These are phyloP conservation scores for Rhodosporidiobolus odoratus DNA, from an alignment of 768 basidiomycete genomes.

Conservation along the genomic window DNA sequence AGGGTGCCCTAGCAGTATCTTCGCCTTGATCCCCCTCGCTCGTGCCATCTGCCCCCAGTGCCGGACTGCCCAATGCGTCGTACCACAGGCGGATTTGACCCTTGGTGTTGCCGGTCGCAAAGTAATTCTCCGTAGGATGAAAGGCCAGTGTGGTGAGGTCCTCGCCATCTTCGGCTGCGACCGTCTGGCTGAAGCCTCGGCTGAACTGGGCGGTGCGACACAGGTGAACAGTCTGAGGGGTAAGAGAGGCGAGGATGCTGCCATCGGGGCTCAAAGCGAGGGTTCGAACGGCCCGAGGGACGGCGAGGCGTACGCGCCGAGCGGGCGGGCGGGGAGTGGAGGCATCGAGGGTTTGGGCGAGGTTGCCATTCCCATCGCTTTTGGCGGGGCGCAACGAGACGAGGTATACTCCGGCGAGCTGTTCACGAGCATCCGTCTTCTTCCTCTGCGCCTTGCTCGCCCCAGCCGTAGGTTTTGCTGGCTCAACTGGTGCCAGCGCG, in stretches of 20 bases:
- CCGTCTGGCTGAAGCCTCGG: conserved; percentile 47
- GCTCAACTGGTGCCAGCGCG: conserved; percentile 44
- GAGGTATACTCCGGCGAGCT: conserved; percentile 27
- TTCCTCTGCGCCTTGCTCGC: neutral
- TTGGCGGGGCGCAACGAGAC: conserved; percentile 20
- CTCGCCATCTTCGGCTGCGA: conserved; percentile 76
- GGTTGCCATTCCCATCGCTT: neutral
- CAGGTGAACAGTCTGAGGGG: conserved; percentile 72
- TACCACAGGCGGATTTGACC: conserved; percentile 90
- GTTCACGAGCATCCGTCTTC: too few relatives aligned
- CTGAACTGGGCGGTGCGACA: conserved; percentile 51
- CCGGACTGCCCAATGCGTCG: conserved; percentile 65
- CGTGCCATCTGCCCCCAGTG: conserved; percentile 53
- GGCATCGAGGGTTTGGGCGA: neutral
- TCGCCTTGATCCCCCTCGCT: neutral
- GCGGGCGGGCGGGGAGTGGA: conserved; percentile 22
- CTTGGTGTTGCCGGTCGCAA: conserved; percentile 84
- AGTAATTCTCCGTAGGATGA: conserved; percentile 85
- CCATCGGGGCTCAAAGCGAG: conserved; percentile 71
- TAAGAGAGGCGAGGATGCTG: conserved; percentile 67
- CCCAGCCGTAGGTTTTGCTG: neutral
- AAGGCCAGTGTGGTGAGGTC: conserved; percentile 74
- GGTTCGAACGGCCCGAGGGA: conserved; percentile 46
- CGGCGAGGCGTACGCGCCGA: conserved; percentile 37
- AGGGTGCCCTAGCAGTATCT: conserved; percentile 52